These are phyloP conservation scores for Zarea fungicola DNA, from an alignment of 2,329 filamentous ascomycete genomes.

Conservation along the genomic window DNA sequence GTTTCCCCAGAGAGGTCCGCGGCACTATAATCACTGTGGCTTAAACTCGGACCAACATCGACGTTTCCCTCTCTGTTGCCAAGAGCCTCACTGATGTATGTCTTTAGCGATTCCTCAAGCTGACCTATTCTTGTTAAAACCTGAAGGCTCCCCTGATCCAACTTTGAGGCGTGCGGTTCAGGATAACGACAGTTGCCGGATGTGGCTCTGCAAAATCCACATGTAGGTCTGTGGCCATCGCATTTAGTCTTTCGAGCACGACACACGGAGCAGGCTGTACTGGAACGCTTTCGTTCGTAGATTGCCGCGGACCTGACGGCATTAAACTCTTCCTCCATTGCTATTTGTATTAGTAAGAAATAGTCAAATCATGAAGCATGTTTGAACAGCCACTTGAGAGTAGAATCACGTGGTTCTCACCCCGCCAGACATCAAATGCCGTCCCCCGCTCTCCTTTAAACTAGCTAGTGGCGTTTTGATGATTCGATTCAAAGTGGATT, in stretches of 20 bases:
- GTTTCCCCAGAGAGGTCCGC: no score
- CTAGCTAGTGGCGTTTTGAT: no score
- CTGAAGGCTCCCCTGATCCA: slow-evolving; percentile 18
- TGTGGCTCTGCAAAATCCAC: slow-evolving; percentile 18
- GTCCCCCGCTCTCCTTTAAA: no score
- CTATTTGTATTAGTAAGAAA: no score
- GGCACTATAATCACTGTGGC: no score
- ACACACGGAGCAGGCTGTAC: slow-evolving; percentile 16
- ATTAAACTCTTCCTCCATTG: background rate
- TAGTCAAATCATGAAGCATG: no score
- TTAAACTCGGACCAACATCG: background rate
- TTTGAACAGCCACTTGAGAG: no score
- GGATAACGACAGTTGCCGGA: slow-evolving; percentile 18
- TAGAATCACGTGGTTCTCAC: no score
- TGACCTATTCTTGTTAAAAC: slow-evolving; percentile 18
- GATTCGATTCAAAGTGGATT: no score
- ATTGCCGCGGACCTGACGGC: background rate
- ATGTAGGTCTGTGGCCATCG: slow-evolving; percentile 17
- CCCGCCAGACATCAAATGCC: no score
- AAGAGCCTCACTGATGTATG: background rate
- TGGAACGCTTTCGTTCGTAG: background rate
- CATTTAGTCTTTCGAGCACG: slow-evolving; percentile 19
- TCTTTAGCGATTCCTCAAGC: slow-evolving; percentile 12
- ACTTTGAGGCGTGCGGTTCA: slow-evolving; percentile 18
- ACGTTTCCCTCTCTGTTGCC: background rate